These are phyloP conservation scores for Colletotrichum australisinense DNA, from an alignment of 2,329 filamentous ascomycete genomes.

Conservation along the genomic window DNA sequence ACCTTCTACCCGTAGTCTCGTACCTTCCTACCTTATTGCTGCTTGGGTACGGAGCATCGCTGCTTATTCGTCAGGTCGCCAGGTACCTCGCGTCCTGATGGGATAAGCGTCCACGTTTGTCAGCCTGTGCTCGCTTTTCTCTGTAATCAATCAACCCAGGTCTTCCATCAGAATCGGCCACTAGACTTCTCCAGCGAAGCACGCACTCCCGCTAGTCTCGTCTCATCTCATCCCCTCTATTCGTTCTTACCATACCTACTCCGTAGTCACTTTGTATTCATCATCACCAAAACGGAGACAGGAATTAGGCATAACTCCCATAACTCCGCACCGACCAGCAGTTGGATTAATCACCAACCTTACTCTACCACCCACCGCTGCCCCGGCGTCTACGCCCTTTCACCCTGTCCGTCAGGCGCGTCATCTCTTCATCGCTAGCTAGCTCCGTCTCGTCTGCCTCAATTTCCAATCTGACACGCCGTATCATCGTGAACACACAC, in stretches of 20 bases:
- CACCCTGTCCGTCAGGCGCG: conserved; percentile 8
- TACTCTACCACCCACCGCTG: neutral
- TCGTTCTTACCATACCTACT: too few relatives aligned
- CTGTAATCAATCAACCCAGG: conserved; percentile 13
- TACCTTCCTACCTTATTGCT: neutral
- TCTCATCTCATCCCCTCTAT: neutral
- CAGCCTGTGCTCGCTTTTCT: conserved; percentile 24
- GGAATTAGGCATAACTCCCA: conserved; percentile 24
- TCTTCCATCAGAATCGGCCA: conserved; percentile 17
- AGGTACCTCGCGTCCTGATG: neutral
- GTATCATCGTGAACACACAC: neutral
- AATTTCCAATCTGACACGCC: conserved; percentile 11
- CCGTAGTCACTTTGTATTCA: neutral
- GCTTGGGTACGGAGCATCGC: too few relatives aligned
- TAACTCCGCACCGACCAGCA: conserved; percentile 32
- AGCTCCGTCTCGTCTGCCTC: neutral
- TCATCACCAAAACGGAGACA: neutral
- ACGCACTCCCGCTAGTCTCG: neutral
- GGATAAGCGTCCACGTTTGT: conserved; percentile 28
- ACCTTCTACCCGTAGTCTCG: neutral
- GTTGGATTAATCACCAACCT: conserved; percentile 4
- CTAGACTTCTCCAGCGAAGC: conserved; percentile 9
- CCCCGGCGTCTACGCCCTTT: neutral
- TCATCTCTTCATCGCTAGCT: conserved; percentile 5
- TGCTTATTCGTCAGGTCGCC: neutral